Base-by-base conservation (phyloP, 805 yeast species). In the Kodamaea kaohsiungensis region DNA sequence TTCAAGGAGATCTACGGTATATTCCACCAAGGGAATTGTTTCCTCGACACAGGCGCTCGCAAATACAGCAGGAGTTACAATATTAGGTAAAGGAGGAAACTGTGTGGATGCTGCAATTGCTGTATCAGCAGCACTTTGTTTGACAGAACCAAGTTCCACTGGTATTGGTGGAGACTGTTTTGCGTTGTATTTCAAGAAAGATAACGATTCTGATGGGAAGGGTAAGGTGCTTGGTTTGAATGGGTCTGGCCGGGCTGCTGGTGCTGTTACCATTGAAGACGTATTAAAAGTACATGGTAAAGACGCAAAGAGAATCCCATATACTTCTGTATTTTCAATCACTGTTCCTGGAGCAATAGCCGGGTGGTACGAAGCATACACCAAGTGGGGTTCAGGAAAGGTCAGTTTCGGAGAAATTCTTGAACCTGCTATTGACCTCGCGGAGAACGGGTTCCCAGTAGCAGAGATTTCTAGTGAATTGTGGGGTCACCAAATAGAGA, bases 261-360 rank as follows among this genome's bases (percentile, higher is more conserved):
- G 75, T 12, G 68, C 70, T 16, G 58, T 84, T 8, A 66, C 77
- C 1, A 66, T 86, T 10, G 86, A 85, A 13, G 69, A 75, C 56
- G 74, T 85, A 2, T 65, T 70, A 55, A 63, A 76, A 48, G 78
- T 15, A 71, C 51, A 57, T 17, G 81, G 81, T 15, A 69, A 80
- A 42, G 66, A 73, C 8, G 73, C 82, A 39, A 68, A 71, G 25
- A 76, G 90, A 62, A 72, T 88, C 30, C 83, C 83, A 0, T 61
- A 61, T 10, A 71, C 71, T 30, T 85, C 89, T 1, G 79, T 84
- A 2, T 83, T 82, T 54, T 70, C 87, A 0, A 82, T 86, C 7
- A 86, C 85, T 50, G 91, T 88, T 3, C 95, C 95, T 0, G 96
- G 96, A 3, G 86, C 90, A 1, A 78, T 88, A 48, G 89, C 90